phyloP scores from a whole-genome alignment of 192 early-diverging fungal genomes.

The Umbelopsis vinacea region DNA sequence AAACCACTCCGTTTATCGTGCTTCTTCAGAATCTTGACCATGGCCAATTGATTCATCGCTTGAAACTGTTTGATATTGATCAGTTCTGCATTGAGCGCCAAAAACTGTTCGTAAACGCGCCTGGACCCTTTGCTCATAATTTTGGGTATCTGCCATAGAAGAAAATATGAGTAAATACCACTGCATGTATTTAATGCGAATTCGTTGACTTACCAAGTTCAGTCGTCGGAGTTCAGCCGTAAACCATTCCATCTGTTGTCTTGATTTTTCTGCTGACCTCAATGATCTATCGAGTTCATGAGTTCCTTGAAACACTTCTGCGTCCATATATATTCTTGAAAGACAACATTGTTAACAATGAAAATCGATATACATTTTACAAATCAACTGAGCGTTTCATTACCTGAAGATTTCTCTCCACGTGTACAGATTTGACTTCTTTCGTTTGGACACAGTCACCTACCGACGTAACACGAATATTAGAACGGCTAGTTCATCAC shows the following conservation, averaged over 20 bases:
- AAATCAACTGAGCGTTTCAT: not conserved
- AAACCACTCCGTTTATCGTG: slow-evolving; percentile 83
- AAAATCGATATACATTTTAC: not conserved
- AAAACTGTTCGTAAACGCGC: slow-evolving; percentile 52
- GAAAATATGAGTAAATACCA: not conserved
- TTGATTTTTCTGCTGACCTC: slow-evolving; percentile 54
- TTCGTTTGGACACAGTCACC: not conserved
- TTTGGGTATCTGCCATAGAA: slow-evolving; percentile 12
- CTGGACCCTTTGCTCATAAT: slow-evolving; percentile 26
- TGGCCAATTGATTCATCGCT: slow-evolving; percentile 77
- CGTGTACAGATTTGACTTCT: slow-evolving; percentile 73
- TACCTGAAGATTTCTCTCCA: slow-evolving; percentile 71
- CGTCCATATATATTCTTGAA: slow-evolving; percentile 61
- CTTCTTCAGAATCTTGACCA: slow-evolving; percentile 89
- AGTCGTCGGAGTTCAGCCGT: slow-evolving; percentile 50
- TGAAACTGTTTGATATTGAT: slow-evolving; percentile 76
- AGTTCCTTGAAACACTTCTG: slow-evolving; percentile 69
- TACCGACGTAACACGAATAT: not conserved
- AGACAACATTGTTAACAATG: not conserved
- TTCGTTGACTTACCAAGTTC: slow-evolving; percentile 39
- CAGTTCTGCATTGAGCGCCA: slow-evolving; percentile 73
- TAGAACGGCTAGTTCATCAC: not conserved
- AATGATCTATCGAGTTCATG: slow-evolving; percentile 61
- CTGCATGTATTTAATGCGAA: not conserved
- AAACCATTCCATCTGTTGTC: slow-evolving; percentile 67